Percentiles rank a stretch among this genome's conserved stretches.
Evolutionary conservation across 768 basidiomycete genomes (phyloP).

Genomic region (Coprinopsis marcescibilis): DNA sequence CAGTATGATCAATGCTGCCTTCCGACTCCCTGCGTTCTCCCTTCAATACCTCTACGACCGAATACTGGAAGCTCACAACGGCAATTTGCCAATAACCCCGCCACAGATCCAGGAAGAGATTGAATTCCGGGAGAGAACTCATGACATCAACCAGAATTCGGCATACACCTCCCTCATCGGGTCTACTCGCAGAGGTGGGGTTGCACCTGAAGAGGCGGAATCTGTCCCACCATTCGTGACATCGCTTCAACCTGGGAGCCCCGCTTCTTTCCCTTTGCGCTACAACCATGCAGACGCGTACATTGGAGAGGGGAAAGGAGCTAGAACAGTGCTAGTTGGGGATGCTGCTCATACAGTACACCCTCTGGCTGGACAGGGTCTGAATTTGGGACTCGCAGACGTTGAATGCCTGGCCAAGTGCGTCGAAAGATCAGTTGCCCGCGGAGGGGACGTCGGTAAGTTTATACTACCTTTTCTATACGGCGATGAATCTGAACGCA

Average conservation of each 20-base stretch:
- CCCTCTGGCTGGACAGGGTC: slow-evolving; percentile 92
- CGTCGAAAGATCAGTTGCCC: slow-evolving; percentile 47
- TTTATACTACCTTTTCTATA: slow-evolving; percentile 8
- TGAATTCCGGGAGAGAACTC: slow-evolving; percentile 65
- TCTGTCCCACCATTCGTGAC: slow-evolving; percentile 70
- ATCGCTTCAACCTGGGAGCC: slow-evolving; percentile 61
- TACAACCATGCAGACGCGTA: slow-evolving; percentile 86
- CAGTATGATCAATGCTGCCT: slow-evolving; percentile 85
- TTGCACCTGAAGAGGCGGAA: slow-evolving; percentile 59
- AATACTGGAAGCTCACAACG: slow-evolving; percentile 48
- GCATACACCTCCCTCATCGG: slow-evolving; percentile 49
- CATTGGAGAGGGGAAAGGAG: slow-evolving; percentile 60
- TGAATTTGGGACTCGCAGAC: slow-evolving; percentile 91
- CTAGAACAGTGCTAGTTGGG: slow-evolving; percentile 83
- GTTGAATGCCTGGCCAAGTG: slow-evolving; percentile 65
- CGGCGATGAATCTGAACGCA: not conserved
- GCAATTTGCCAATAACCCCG: slow-evolving; percentile 40
- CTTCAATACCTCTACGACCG: slow-evolving; percentile 59
- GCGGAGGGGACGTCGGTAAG: slow-evolving; percentile 83
- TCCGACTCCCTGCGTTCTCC: slow-evolving; percentile 74
- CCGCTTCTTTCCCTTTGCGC: slow-evolving; percentile 87
- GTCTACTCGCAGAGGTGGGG: slow-evolving; percentile 29
- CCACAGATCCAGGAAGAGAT: slow-evolving; percentile 57
- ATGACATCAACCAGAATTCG: slow-evolving; percentile 58
- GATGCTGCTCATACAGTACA: slow-evolving; percentile 96